Base-by-base conservation (phyloP, 2,329 filamentous ascomycete species). In the Nemania abortiva region DNA sequence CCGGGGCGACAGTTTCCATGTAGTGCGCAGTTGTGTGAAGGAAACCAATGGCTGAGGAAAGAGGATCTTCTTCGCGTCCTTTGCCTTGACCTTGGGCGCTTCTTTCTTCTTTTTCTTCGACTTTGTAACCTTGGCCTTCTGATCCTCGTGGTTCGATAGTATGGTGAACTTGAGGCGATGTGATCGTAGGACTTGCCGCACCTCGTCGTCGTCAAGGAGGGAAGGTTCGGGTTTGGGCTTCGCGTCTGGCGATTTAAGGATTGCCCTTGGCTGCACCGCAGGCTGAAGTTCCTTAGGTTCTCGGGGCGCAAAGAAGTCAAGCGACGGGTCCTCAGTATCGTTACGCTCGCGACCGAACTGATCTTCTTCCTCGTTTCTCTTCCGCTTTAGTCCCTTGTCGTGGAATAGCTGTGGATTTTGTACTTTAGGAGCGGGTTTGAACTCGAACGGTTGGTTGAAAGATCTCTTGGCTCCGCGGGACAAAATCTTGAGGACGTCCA, bases 131-230 rank as follows among this genome's bases (percentile, higher is more conserved):
- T 88, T 89, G 9, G 83, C 79, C 63, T 83, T 83, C 20, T 82
- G 80, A 27, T 81, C 79, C 34, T 79, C 81, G 49, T 83, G 75
- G 50, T 85, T 85, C 27, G 88, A 88, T n/a, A 97, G 82, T 57
- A 97, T 84, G 0, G 92, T 93, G 47, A 97, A 87, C 80, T 97
- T 97, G 72, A 98, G 85, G 72, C 94, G 92, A 80, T 97, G 94
- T 65, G 90, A 91, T 70, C 90, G 90, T 70, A 97, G 82, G 11
- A 95, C 84, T 68, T 90, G 88, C 74, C 91, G 90, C 74, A 92
- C 91, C 77, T 95, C 89, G 65, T 91, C 90, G 75, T 92, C 87
- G 74, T 89, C 88, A 74, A 94, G 85, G 11, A 81, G 76, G 31
- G 81, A 79, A 22, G 79, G 64, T 29, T 72, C 71, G 15, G 67